Percentiles rank a stretch among this genome's conserved stretches.
Evolutionary conservation across 352 stramenopile species (phyloP).

Genomic region (Phytopythium cucurbitacearum): DNA sequence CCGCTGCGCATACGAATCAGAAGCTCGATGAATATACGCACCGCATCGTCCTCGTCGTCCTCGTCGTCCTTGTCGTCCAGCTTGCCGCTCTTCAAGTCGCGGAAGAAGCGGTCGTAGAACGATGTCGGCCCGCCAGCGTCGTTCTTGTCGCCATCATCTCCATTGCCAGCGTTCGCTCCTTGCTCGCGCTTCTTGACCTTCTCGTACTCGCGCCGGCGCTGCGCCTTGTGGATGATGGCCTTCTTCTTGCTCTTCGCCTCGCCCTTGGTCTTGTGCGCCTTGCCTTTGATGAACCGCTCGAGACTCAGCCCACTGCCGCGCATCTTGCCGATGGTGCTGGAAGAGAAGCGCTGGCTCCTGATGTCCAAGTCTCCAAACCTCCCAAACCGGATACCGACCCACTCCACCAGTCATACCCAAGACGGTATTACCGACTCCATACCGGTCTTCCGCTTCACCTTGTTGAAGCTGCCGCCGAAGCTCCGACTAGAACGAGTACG

Average conservation of each 20-base stretch:
- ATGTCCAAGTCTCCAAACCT: background rate
- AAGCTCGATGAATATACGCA: background rate
- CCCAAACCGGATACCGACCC: slow-evolving; percentile 1
- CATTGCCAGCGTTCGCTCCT: slow-evolving; percentile 10
- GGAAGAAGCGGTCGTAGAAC: slow-evolving; percentile 84
- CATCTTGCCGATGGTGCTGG: slow-evolving; percentile 19
- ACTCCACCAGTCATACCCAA: background rate
- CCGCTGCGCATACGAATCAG: background rate
- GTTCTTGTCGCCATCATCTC: slow-evolving; percentile 5
- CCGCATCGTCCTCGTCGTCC: background rate
- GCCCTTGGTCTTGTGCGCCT: slow-evolving; percentile 71
- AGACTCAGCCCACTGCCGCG: slow-evolving; percentile 77
- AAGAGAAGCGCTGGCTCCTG: too few species aligned
- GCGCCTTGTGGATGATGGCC: slow-evolving; percentile 74
- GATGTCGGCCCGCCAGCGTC: slow-evolving; percentile 24
- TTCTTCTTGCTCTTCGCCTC: slow-evolving; percentile 85
- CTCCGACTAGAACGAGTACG: slow-evolving; percentile 51
- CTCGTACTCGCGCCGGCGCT: slow-evolving; percentile 70
- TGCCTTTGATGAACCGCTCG: slow-evolving; percentile 85
- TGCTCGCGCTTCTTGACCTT: slow-evolving; percentile 73
- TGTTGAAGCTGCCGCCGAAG: slow-evolving; percentile 5
- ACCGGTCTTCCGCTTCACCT: slow-evolving; percentile 5
- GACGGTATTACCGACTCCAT: background rate
- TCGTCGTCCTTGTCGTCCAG: slow-evolving; percentile 21
- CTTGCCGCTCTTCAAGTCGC: slow-evolving; percentile 40